A percentile compares a stretch with the other conserved stretches of the same genome.
Conservation (phyloP, 2,329 filamentous ascomycete species). For the Zymoseptoria pseudotritici region DNA sequence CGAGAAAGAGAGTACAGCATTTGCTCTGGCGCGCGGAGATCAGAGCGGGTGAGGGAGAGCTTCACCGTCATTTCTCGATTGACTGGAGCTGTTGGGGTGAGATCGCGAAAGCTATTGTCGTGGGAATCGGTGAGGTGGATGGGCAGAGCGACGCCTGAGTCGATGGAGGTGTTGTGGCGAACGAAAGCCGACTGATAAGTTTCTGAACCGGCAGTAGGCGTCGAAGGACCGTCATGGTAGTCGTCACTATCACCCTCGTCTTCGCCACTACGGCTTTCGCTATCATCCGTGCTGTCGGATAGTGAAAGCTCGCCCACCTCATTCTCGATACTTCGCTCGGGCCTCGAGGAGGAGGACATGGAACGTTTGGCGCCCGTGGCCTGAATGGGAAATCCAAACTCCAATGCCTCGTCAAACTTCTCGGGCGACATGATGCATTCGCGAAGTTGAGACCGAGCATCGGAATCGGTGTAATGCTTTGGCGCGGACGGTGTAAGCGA, state of each 20-base stretch:
- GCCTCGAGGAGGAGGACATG: constrained; percentile 16
- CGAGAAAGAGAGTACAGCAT: constrained; percentile 53
- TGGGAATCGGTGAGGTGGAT: neutral
- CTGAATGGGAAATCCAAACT: constrained; percentile 72
- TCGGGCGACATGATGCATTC: constrained; percentile 82
- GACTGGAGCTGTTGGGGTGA: constrained; percentile 13
- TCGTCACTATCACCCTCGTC: constrained; percentile 9
- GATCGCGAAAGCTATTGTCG: constrained; percentile 7
- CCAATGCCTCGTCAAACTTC: constrained; percentile 91
- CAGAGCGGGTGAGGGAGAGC: constrained; percentile 88
- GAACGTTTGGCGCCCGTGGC: constrained; percentile 1
- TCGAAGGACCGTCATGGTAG: constrained; percentile 2
- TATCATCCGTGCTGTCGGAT: constrained; percentile 10
- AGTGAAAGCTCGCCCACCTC: constrained; percentile 10
- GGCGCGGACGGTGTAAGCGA: constrained; percentile 4
- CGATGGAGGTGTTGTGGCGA: constrained; percentile 27
- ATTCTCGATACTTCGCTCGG: neutral
- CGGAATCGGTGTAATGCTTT: constrained; percentile 80
- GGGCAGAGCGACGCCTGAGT: constrained; percentile 29
- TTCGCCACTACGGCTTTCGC: neutral
- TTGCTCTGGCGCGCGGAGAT: constrained; percentile 69
- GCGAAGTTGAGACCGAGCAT: constrained; percentile 76
- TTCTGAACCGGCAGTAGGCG: constrained; percentile 8
- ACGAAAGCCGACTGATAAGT: neutral
- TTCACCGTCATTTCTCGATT: constrained; percentile 84